Evolutionary conservation across 805 yeast species (phyloP).

Genomic region (Maudiozyma pseudohumilis): DNA sequence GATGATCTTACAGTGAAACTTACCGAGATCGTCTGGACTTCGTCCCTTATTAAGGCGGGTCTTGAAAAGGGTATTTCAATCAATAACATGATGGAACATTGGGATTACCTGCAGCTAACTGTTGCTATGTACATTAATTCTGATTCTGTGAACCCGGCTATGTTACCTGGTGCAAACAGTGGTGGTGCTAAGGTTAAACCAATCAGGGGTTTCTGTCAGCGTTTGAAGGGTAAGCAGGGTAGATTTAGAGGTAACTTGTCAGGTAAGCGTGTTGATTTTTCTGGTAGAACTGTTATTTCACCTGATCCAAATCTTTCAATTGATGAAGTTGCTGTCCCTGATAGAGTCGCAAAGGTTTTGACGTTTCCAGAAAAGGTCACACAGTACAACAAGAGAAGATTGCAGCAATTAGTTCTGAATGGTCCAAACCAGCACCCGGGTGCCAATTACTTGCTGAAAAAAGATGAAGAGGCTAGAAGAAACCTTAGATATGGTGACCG

Average conservation of each 20-base stretch:
- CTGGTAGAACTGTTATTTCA: slow-evolving; percentile 96
- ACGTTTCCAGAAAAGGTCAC: slow-evolving; percentile 96
- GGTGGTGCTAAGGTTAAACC: slow-evolving; percentile 52
- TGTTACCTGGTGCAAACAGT: slow-evolving; percentile 54
- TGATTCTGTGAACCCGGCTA: slow-evolving; percentile 78
- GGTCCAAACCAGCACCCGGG: slow-evolving; percentile 94
- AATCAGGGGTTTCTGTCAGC: slow-evolving; percentile 91
- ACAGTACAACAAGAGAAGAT: slow-evolving; percentile 69
- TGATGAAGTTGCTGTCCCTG: slow-evolving; percentile 98
- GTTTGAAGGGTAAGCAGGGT: slow-evolving; percentile 97
- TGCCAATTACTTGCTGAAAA: slow-evolving; percentile 82
- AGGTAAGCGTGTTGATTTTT: slow-evolving; percentile 97
- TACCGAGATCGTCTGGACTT: slow-evolving; percentile 94
- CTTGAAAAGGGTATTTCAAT: slow-evolving; percentile 90
- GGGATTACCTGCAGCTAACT: slow-evolving; percentile 94
- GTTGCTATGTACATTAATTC: slow-evolving; percentile 97
- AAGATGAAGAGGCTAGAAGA: slow-evolving; percentile 76
- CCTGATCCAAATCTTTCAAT: slow-evolving; percentile 94
- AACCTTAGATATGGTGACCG: slow-evolving; percentile 86
- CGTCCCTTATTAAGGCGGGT: slow-evolving; percentile 89
- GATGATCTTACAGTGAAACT: slow-evolving; percentile 94
- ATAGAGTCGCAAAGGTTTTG: slow-evolving; percentile 86
- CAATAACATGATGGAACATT: slow-evolving; percentile 92
- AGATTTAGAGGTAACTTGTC: slow-evolving; percentile 96
- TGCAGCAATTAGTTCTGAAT: slow-evolving; percentile 61